Percentiles rank a stretch among this genome's conserved stretches.
Evolutionary conservation across 2,329 filamentous ascomycete genomes (phyloP).

Genomic region (Cadophora luteo-olivacea): DNA sequence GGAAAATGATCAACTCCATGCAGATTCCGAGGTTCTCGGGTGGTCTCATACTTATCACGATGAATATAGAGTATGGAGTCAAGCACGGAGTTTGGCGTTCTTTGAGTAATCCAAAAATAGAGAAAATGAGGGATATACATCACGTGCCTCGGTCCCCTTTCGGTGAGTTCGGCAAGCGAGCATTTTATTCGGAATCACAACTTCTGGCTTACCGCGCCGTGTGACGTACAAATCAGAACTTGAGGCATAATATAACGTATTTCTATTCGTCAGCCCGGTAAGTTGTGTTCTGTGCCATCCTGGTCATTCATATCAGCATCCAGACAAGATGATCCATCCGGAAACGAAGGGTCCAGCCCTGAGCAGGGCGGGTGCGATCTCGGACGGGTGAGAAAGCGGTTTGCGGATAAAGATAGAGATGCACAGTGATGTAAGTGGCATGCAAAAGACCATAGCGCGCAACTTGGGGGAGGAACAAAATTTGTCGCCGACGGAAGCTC

Average conservation of each 20-base stretch:
- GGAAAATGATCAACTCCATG: neutral
- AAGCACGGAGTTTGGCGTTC: too few species aligned
- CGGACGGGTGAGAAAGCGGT: neutral
- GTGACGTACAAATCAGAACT: slow-evolving; percentile 5
- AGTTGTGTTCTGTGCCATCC: neutral
- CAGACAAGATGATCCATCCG: too few species aligned
- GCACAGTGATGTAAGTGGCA: slow-evolving; percentile 8
- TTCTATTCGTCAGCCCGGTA: neutral
- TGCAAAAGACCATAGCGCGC: neutral
- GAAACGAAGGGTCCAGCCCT: neutral
- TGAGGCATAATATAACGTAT: neutral
- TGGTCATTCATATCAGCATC: too few species aligned
- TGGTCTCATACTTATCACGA: neutral
- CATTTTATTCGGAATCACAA: slow-evolving; percentile 2
- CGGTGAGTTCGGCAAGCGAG: slow-evolving; percentile 13
- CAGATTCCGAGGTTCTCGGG: neutral
- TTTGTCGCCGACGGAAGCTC: neutral
- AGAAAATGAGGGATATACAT: neutral
- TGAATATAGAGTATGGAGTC: too few species aligned
- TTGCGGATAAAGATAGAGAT: neutral
- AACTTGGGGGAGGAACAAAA: neutral
- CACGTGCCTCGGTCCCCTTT: slow-evolving; percentile 1
- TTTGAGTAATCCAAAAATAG: neutral
- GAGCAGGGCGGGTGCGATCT: slow-evolving; percentile 11
- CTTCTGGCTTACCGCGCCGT: neutral